Conservation (phyloP, 352 stramenopile genomes). For the Pythium volutum region DNA sequence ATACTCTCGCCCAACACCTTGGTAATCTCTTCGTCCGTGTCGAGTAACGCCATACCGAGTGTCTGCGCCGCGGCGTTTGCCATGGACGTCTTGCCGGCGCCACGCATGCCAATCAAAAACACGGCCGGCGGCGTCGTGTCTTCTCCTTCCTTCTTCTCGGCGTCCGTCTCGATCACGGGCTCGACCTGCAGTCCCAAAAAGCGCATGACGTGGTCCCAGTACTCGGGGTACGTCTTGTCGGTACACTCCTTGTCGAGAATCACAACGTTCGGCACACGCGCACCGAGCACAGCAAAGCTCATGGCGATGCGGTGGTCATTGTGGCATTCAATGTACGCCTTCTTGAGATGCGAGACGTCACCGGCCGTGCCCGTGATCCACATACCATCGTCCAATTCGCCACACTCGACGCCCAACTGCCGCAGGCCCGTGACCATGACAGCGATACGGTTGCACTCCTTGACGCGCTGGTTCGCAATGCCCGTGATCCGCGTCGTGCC, state of each 20-base stretch:
- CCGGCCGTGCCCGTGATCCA: conserved; percentile 68
- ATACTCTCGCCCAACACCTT: conserved; percentile 66
- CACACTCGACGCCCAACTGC: conserved; percentile 90
- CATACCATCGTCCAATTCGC: conserved; percentile 72
- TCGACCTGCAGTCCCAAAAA: conserved; percentile 57
- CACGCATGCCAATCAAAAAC: conserved; percentile 88
- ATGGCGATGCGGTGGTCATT: conserved; percentile 99
- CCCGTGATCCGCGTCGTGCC: conserved; percentile 96
- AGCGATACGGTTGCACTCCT: conserved; percentile 98
- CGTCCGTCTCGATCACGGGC: conserved; percentile 33
- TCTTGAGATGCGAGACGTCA: conserved; percentile 46
- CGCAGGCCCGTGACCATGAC: conserved; percentile 96
- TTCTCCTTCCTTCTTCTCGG: conserved; percentile 14
- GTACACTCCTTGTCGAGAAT: conserved; percentile 98
- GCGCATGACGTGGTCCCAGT: conserved; percentile 86
- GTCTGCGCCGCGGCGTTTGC: conserved; percentile 41
- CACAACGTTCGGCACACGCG: conserved; percentile 89
- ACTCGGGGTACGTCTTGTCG: conserved; percentile 98
- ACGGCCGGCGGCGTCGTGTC: conserved; percentile 35
- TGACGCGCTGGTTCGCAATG: conserved; percentile 98
- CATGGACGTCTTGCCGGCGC: conserved; percentile 82
- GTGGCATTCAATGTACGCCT: conserved; percentile 84
- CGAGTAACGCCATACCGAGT: conserved; percentile 60
- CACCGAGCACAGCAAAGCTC: conserved; percentile 95
- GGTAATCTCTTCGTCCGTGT: conserved; percentile 78